A percentile compares a stretch with the other conserved stretches of the same genome.
Conservation (phyloP, 306 rosid genomes). For the Pueraria montana region DNA sequence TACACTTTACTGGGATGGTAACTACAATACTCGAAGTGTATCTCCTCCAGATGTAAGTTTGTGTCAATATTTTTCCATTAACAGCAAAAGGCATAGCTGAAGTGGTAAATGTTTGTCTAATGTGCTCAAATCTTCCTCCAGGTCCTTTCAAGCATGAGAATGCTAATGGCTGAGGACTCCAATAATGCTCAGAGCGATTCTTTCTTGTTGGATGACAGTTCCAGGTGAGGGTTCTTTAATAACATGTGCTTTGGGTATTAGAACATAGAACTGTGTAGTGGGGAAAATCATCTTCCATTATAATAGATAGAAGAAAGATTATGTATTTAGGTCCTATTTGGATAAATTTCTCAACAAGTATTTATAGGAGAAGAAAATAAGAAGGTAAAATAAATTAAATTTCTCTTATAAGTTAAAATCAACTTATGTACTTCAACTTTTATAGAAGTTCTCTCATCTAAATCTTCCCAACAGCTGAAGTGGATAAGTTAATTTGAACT, state of each 20-base stretch:
- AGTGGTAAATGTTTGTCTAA: slow-evolving; percentile 46
- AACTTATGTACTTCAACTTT: background rate
- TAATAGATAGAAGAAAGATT: background rate
- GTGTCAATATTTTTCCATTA: slow-evolving; percentile 1
- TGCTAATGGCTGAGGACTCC: slow-evolving; percentile 89
- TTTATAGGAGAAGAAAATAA: background rate
- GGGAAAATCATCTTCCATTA: background rate
- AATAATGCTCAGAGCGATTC: slow-evolving; percentile 78
- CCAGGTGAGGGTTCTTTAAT: slow-evolving; percentile 62
- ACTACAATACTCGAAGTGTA: slow-evolving; percentile 91
- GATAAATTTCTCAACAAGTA: background rate
- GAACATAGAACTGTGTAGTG: background rate
- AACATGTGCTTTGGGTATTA: background rate
- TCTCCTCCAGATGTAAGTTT: slow-evolving; percentile 85
- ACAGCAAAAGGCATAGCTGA: slow-evolving; percentile 10
- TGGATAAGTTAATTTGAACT: background rate
- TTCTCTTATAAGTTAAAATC: background rate
- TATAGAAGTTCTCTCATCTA: background rate
- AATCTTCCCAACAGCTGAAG: background rate
- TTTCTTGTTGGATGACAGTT: slow-evolving; percentile 88
- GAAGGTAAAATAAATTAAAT: background rate
- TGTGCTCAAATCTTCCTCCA: slow-evolving; percentile 49
- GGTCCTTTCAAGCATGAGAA: slow-evolving; percentile 89
- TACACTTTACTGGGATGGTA: slow-evolving; percentile 90
- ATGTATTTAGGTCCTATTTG: background rate